These are phyloP conservation scores for Pichia sp. DNA, from an alignment of 1,139 yeast genomes.

Conservation along the genomic window DNA sequence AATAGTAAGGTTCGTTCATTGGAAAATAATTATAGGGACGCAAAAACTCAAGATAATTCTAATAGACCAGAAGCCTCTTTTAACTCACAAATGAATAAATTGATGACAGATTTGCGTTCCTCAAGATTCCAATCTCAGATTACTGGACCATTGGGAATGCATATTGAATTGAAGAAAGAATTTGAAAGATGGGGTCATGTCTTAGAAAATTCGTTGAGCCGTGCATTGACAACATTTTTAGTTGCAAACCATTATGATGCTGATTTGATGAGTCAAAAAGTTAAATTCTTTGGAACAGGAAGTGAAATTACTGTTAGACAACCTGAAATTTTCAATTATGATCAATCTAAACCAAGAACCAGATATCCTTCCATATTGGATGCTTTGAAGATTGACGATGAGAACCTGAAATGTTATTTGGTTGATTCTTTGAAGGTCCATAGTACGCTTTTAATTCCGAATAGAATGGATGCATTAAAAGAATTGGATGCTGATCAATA, in stretches of 20 bases:
- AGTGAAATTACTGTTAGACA: slow-evolving; percentile 52
- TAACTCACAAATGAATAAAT: slow-evolving; percentile 13
- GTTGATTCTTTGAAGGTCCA: slow-evolving; percentile 69
- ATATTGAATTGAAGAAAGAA: slow-evolving; percentile 54
- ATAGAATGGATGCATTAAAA: slow-evolving; percentile 50
- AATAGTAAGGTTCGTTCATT: slow-evolving; percentile 42
- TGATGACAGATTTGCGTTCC: slow-evolving; percentile 41
- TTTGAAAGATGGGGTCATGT: slow-evolving; percentile 60
- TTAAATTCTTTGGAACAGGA: slow-evolving; percentile 36
- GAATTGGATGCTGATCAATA: slow-evolving; percentile 37
- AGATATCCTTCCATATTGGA: slow-evolving; percentile 51
- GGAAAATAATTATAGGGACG: slow-evolving; percentile 23
- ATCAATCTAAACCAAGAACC: slow-evolving; percentile 36
- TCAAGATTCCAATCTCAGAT: slow-evolving; percentile 27
- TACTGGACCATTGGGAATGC: slow-evolving; percentile 77
- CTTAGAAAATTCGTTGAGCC: slow-evolving; percentile 52
- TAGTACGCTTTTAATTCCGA: slow-evolving; percentile 49
- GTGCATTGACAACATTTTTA: slow-evolving; percentile 59
- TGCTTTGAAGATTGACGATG: slow-evolving; percentile 53
- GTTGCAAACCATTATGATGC: slow-evolving; percentile 68
- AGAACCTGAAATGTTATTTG: slow-evolving; percentile 55
- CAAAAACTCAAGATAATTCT: slow-evolving; percentile 11
- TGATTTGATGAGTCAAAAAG: slow-evolving; percentile 42
- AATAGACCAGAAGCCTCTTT: slow-evolving; percentile 22
- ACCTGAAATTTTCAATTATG: slow-evolving; percentile 55